A percentile compares a stretch with the other conserved stretches of the same genome.
These are phyloP conservation scores for Pichia deserticola DNA, from an alignment of 805 yeast species.

Conservation along the genomic window DNA sequence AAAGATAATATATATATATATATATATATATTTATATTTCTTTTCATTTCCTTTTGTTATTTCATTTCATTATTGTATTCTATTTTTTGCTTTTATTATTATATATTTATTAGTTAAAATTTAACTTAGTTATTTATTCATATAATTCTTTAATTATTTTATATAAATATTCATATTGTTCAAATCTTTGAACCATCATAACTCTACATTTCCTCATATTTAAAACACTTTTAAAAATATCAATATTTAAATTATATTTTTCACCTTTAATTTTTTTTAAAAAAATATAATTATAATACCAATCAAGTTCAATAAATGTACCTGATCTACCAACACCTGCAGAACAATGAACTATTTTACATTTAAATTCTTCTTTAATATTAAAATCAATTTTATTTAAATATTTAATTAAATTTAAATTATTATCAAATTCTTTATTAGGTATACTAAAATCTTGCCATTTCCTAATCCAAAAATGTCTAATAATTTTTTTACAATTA, in stretches of 20 bases:
- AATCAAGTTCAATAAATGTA: slow-evolving; percentile 41
- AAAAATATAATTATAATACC: slow-evolving; percentile 20
- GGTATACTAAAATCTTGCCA: slow-evolving; percentile 15
- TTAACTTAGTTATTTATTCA: slow-evolving; percentile 10
- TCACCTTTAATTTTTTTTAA: slow-evolving; percentile 2
- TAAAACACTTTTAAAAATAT: slow-evolving; percentile 35
- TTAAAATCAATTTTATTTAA: not conserved
- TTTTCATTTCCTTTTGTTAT: no score
- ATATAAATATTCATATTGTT: slow-evolving; percentile 44
- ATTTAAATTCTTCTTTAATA: slow-evolving; percentile 5
- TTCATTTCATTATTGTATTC: no score
- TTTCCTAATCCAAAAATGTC: slow-evolving; percentile 10
- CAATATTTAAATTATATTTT: not conserved
- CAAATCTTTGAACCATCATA: slow-evolving; percentile 48
- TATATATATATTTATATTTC: no score
- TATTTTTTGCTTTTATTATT: not conserved
- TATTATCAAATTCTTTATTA: not conserved
- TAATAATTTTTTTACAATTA: not conserved
- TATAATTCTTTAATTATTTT: slow-evolving; percentile 23
- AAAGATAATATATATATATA: slow-evolving; percentile 24
- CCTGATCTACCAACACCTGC: slow-evolving; percentile 60
- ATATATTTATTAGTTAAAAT: not conserved
- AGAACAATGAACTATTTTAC: slow-evolving; percentile 43
- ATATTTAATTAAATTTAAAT: slow-evolving; percentile 1
- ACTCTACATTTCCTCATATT: slow-evolving; percentile 41